Evolutionary conservation across 768 basidiomycete genomes (phyloP), one percentile per base, ranked within the genome.

Genomic region (Lentinula detonsa): DNA sequence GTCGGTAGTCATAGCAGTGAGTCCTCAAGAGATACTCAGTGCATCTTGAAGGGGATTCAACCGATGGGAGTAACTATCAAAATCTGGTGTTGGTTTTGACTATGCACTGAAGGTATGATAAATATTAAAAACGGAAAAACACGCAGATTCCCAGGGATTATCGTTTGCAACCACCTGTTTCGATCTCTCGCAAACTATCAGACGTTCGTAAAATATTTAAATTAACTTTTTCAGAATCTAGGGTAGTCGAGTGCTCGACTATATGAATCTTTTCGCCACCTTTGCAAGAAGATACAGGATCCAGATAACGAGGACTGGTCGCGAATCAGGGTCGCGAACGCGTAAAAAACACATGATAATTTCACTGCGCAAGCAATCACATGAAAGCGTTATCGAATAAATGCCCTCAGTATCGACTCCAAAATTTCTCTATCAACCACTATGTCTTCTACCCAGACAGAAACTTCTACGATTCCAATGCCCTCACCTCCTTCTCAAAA

Each of bases 361-460:
- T 10, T 23, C 31, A 34, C 33, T 51, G 15, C 9, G 7, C 50
- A 51, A 16, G 23, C 2, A 15, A 49, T 33, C 50, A 51, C 50
- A 51, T 51, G 50, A 51, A 34, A 51, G 33, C 33, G 50, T 33
- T 34, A 11, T 15, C n/a, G 34, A 35, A 51, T 51, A 51, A 51
- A 51, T 31, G 15, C 28, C 28, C 23, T 23, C 45, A 21, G 28
- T 15, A 4, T 31, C 34, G 46, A 16, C 9, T 31, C 48, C 16
- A 13, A 51, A 43, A 56, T 16, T 56, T 56, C 15, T 60, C 40
- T 45, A 46, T 50, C 16, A 15, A 39, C 68, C 51, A 61, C 64
- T 42, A 69, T 67, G 65, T 63, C 65, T 31, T 58, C 60, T 42
- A 65, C 67, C 11, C 40, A 65, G 61, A 65, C 67, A 16, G 66